phyloP scores from a whole-genome alignment of 2,329 filamentous ascomycete genomes.

The Clonostachys byssicola region DNA sequence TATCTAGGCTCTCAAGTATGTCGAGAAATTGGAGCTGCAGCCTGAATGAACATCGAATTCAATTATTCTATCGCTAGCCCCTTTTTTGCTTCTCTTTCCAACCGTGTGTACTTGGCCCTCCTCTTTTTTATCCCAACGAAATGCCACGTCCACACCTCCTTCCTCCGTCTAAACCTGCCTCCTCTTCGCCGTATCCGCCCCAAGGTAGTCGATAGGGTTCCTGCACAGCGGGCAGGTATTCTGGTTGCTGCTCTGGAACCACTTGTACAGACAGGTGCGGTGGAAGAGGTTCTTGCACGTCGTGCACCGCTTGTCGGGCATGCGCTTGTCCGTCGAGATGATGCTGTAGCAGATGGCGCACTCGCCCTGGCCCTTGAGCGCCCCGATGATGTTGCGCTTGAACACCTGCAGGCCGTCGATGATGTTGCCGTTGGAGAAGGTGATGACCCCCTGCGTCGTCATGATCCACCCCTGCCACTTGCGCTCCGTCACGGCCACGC shows the following conservation, averaged over 20 bases:
- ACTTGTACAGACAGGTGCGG: constrained; percentile 84
- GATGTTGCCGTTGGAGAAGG: constrained; percentile 84
- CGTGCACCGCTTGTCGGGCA: constrained; percentile 85
- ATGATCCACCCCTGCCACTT: constrained; percentile 93
- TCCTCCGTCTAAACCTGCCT: constrained; percentile 13
- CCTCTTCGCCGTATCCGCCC: constrained; percentile 31
- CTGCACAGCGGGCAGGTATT: constrained; percentile 91
- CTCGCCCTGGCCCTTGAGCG: constrained; percentile 88
- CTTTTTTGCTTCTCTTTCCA: constrained; percentile 2
- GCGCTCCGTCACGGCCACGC: constrained; percentile 83
- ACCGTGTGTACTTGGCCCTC: neutral
- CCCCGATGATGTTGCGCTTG: constrained; percentile 79
- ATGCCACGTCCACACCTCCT: neutral
- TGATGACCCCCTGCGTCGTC: constrained; percentile 87
- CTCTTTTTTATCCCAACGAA: neutral
- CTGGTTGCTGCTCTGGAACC: constrained; percentile 92
- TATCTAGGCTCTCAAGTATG: neutral
- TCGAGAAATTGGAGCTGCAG: too few species aligned
- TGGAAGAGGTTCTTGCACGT: constrained; percentile 97
- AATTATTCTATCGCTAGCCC: constrained; percentile 5
- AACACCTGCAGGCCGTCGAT: constrained; percentile 85
- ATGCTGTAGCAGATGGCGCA: constrained; percentile 98
- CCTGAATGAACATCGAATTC: neutral
- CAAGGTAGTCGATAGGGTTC: constrained; percentile 70
- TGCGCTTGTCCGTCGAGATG: constrained; percentile 80